These are phyloP conservation scores for Chaetomium sp. DNA, from an alignment of 2,329 filamentous ascomycete genomes.

Conservation along the genomic window DNA sequence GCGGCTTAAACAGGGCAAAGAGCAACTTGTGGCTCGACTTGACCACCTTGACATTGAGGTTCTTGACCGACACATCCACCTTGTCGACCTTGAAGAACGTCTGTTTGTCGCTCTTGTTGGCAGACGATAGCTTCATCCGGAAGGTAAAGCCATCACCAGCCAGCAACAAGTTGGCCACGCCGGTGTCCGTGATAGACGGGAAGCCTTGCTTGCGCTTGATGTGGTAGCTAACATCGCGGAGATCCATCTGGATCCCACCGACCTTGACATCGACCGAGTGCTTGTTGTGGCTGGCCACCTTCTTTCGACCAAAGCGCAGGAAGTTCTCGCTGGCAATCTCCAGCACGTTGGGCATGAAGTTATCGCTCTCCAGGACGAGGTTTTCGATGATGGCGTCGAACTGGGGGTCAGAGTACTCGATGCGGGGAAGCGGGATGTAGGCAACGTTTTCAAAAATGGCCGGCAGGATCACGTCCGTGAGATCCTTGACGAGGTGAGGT, in stretches of 20 bases:
- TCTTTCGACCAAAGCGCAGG: conserved; percentile 91
- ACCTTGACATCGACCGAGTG: conserved; percentile 78
- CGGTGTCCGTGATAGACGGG: conserved; percentile 77
- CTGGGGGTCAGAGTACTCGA: conserved; percentile 81
- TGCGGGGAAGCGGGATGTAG: conserved; percentile 88
- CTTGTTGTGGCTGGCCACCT: conserved; percentile 70
- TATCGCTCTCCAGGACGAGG: conserved; percentile 90
- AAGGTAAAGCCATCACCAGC: conserved; percentile 85
- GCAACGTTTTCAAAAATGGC: conserved; percentile 74
- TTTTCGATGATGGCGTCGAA: conserved; percentile 91
- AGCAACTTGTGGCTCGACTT: conserved; percentile 93
- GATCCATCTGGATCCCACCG: conserved; percentile 86
- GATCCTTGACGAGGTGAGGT: conserved; percentile 82
- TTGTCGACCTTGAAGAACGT: conserved; percentile 95
- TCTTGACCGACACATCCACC: conserved; percentile 73
- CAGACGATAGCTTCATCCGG: conserved; percentile 80
- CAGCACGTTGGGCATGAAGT: conserved; percentile 86
- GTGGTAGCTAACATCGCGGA: conserved; percentile 87
- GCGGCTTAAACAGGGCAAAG: conserved; percentile 78
- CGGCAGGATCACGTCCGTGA: conserved; percentile 81
- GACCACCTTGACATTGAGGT: conserved; percentile 83
- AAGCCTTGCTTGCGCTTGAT: conserved; percentile 93
- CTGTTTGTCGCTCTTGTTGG: conserved; percentile 65
- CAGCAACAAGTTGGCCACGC: conserved; percentile 81
- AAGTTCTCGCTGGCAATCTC: conserved; percentile 91